Percentiles rank a stretch among this genome's conserved stretches.
phyloP scores from a whole-genome alignment of 1,284 basidiomycete genomes.

The Pseudozyma flocculosa region DNA sequence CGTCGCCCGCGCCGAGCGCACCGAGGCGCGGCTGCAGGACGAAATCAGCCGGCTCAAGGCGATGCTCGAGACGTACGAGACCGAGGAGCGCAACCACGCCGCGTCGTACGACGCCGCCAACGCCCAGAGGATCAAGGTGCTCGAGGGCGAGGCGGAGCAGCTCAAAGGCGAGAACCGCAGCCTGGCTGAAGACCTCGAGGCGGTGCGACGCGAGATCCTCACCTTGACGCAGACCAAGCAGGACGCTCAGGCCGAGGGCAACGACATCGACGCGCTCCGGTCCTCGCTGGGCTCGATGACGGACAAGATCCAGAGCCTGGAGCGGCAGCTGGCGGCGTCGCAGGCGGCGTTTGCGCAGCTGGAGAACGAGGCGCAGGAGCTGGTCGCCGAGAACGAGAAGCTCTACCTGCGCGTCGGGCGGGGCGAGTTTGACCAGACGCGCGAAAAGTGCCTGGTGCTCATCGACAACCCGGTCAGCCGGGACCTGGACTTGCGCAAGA shows the following conservation, averaged over 20 bases:
- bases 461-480: constrained; percentile 72
- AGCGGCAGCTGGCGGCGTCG: constrained; percentile 18
- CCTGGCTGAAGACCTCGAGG: constrained; percentile 8
- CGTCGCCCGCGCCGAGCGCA: constrained; percentile 8
- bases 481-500: constrained; percentile 71
- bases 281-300: background rate
- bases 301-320: constrained; percentile 2
- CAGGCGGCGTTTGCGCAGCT: constrained; percentile 39
- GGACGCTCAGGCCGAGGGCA: constrained; percentile 1
- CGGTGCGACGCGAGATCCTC: background rate
- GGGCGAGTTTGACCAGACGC: constrained; percentile 74
- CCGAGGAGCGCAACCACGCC: constrained; percentile 43
- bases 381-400: constrained; percentile 73
- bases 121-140: constrained; percentile 42
- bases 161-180: constrained; percentile 7
- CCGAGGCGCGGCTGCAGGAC: constrained; percentile 14
- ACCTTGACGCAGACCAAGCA: constrained; percentile 5
- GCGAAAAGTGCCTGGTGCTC: constrained; percentile 70
- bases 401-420: constrained; percentile 64
- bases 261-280: background rate
- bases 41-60: constrained; percentile 35
- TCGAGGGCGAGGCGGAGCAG: constrained; percentile 39
- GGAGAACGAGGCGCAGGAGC: constrained; percentile 63
- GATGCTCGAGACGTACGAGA: constrained; percentile 33
- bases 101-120: constrained; percentile 45